Base-by-base conservation (phyloP, 108 stramenopile species). In the Skeletonema grethae region DNA sequence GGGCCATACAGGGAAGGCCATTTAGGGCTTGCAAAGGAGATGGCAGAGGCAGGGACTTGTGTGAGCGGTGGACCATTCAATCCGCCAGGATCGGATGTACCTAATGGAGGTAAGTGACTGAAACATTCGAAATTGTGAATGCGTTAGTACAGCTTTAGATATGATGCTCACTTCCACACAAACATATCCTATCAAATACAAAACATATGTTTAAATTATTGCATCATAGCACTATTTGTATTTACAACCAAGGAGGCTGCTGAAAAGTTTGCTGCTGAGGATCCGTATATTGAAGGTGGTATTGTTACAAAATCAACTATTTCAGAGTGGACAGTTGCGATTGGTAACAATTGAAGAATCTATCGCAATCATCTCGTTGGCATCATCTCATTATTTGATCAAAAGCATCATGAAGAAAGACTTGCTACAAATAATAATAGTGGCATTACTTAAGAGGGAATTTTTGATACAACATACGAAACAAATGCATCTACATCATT, bases 251-350 rank as follows among this genome's bases (percentile, higher is more conserved):
- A 76, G 29, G 88, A 82, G 29, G 79, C 87, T 11, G 94, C 94
- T 39, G 81, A 87, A 58, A 60, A 71, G 34, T 95, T 88, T 70
- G 87, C 85, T 7, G 80, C 79, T 28, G 70, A 76, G 56, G 93
- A 95, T 82, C 93, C 93, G 0, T 95, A 95, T 66, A 86, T 90
- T 2, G 57, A 81, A 22, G 76, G 76, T 72, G 90, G 93, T 13
- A 88, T 95, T 72, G 93, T 95, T 20, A 89, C 91, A 0, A 70
- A 62, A 39, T 86, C 88, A 67, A 35, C 69, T 4, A 91, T 95
- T 82, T 65, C 85, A 36, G 93, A 95, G 62, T 95, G 93, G 93
- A 92, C 70, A 66, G 88, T 91, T 8, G 85, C 89, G 6, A 77
- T 93, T 3, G 82, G 86, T 39, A 87, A 78, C 57, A 85, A 93